Evolutionary conservation across 2,329 filamentous ascomycete genomes (phyloP).

Genomic region (Trichoderma aggressivum): DNA sequence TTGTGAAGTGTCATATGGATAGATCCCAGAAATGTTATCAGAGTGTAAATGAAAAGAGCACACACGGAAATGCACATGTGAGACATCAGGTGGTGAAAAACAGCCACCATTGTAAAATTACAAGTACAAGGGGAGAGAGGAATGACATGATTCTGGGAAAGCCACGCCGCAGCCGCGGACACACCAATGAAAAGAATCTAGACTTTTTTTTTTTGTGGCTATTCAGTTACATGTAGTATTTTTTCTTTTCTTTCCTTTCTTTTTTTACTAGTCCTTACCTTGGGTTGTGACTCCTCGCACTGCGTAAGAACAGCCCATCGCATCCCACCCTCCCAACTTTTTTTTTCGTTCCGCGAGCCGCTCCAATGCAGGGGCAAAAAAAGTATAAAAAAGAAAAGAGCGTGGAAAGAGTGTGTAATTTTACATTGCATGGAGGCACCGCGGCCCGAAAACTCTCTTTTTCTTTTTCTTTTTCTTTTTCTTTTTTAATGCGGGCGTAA

Average conservation of each 20-base stretch:
- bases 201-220: not conserved
- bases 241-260: not conserved
- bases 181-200: not conserved
- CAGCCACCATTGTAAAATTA: not conserved
- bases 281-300: not conserved
- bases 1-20: not conserved
- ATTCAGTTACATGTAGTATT: not conserved
- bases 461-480: not conserved
- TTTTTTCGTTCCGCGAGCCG: not conserved
- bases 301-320: not conserved
- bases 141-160: not conserved
- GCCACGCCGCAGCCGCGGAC: slow-evolving; percentile 3
- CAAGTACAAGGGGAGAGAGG: not conserved
- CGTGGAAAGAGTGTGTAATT: not conserved
- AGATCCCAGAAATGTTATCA: not conserved
- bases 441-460: not conserved
- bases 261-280: too few relatives aligned
- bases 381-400: not conserved
- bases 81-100: not conserved
- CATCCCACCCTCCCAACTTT: not conserved
- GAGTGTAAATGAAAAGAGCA: not conserved
- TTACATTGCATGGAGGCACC: not conserved
- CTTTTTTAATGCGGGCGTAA: not conserved
- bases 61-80: not conserved
- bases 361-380: slow-evolving; percentile 10